Evolutionary conservation across 1,284 basidiomycete species (phyloP).

Genomic region (Puccinia hordei): DNA sequence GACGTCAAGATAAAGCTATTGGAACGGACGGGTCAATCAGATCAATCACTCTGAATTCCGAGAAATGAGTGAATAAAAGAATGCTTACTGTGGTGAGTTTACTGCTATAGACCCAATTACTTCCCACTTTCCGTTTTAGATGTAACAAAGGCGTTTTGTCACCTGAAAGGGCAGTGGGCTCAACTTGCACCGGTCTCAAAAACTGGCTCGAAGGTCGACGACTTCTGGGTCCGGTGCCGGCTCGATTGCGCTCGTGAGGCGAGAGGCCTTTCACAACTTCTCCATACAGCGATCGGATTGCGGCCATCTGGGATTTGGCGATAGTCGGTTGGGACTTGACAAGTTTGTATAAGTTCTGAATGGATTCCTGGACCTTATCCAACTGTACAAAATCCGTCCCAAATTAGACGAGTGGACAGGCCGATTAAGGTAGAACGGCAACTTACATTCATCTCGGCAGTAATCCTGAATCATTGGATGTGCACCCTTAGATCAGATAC

Average conservation of each 20-base stretch:
- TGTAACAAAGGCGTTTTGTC: constrained; percentile 93
- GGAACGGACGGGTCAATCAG: not conserved
- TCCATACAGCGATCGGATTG: constrained; percentile 93
- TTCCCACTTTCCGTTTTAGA: constrained; percentile 95
- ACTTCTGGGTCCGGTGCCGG: constrained; percentile 63
- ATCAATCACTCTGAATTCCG: not conserved
- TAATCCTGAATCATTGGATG: constrained; percentile 60
- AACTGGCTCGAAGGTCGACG: constrained; percentile 91
- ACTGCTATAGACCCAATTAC: constrained; percentile 91
- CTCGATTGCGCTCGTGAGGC: constrained; percentile 52
- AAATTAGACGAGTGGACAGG: not conserved
- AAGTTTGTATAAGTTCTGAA: constrained; percentile 93
- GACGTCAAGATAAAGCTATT: constrained; percentile 74
- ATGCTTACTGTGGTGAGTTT: constrained; percentile 71
- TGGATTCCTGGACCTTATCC: constrained; percentile 93
- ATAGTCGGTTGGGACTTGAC: constrained; percentile 96
- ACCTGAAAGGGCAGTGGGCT: constrained; percentile 73
- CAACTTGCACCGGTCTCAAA: constrained; percentile 78
- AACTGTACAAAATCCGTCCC: constrained; percentile 59
- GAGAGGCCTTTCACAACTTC: constrained; percentile 71
- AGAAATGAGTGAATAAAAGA: constrained; percentile 65
- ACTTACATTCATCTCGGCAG: constrained; percentile 64
- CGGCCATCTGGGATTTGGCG: constrained; percentile 92
- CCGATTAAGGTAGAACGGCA: not conserved
- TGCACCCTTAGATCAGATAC: constrained; percentile 62